Percentiles rank a stretch among this genome's conserved stretches.
Conservation (phyloP, 2,329 filamentous ascomycete species). For the Hypoxylon sp. region DNA sequence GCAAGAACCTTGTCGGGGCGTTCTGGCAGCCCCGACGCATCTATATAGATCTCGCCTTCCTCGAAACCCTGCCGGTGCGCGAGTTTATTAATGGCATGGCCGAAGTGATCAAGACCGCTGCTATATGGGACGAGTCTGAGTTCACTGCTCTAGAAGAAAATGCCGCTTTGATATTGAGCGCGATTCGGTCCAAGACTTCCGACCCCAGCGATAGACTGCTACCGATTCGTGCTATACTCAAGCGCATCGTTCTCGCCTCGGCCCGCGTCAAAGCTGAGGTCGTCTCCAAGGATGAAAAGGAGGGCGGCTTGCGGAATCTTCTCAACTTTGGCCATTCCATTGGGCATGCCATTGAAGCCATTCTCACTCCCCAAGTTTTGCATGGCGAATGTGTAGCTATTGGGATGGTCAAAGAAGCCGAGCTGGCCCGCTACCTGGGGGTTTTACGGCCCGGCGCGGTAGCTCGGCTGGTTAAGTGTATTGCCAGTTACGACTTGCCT, state of each 20-base stretch:
- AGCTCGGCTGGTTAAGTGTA: conserved; percentile 90
- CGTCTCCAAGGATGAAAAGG: conserved; percentile 93
- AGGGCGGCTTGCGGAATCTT: conserved; percentile 92
- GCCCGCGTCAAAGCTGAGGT: conserved; percentile 95
- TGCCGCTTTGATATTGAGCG: conserved; percentile 80
- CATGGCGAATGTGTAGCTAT: conserved; percentile 97
- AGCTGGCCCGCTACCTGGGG: conserved; percentile 90
- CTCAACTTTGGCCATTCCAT: conserved; percentile 99
- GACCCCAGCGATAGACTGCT: conserved; percentile 72
- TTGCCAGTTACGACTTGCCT: conserved; percentile 92
- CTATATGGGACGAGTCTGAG: conserved; percentile 92
- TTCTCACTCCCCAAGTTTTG: conserved; percentile 93
- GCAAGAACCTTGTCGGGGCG: conserved; percentile 94
- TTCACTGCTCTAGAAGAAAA: conserved; percentile 88
- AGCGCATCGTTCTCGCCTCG: conserved; percentile 87
- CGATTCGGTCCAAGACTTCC: conserved; percentile 74
- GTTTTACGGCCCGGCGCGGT: conserved; percentile 89
- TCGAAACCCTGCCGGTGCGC: conserved; percentile 89
- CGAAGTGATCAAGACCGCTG: conserved; percentile 97
- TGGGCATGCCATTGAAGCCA: conserved; percentile 95
- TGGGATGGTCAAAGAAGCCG: conserved; percentile 98
- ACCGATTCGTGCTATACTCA: conserved; percentile 78
- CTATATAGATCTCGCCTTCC: conserved; percentile 92
- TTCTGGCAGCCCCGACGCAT: conserved; percentile 97
- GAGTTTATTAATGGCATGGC: conserved; percentile 99